Evolutionary conservation across 2,329 filamentous ascomycete species (phyloP).

Genomic region (Trichoderma endophyticum): DNA sequence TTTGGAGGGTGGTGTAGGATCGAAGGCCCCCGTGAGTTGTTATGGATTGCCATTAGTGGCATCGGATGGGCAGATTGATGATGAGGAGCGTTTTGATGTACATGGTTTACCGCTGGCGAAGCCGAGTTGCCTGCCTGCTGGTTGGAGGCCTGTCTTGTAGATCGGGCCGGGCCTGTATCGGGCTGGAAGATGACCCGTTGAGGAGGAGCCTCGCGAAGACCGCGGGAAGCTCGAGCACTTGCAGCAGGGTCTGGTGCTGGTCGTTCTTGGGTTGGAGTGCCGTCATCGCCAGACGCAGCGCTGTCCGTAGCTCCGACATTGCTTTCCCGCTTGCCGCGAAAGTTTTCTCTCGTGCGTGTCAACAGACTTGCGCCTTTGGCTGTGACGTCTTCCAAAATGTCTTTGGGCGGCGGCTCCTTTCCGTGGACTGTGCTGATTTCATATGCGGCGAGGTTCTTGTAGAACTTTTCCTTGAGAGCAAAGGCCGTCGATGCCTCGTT

Average conservation of each 20-base stretch:
- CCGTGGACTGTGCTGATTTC: conserved; percentile 77
- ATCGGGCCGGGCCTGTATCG: conserved; percentile 64
- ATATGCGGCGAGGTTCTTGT: conserved; percentile 83
- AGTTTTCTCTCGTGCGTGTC: conserved; percentile 76
- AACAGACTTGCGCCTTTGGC: conserved; percentile 81
- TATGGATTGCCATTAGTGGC: conserved; percentile 31
- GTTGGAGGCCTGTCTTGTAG: conserved; percentile 55
- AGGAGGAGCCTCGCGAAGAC: conserved; percentile 76
- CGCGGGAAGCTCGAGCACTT: conserved; percentile 57
- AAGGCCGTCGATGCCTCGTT: conserved; percentile 84
- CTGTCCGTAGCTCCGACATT: conserved; percentile 54
- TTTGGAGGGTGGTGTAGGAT: conserved; percentile 52
- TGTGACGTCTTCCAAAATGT: conserved; percentile 83
- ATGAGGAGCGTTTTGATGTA: conserved; percentile 26
- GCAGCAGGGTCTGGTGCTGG: conserved; percentile 51
- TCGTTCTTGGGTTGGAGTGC: conserved; percentile 55
- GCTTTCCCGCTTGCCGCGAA: conserved; percentile 47
- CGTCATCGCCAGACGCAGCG: conserved; percentile 58
- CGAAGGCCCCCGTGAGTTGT: conserved; percentile 42
- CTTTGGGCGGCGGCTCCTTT: conserved; percentile 79
- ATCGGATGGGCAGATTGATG: conserved; percentile 35
- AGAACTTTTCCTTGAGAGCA: conserved; percentile 81
- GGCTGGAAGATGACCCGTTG: conserved; percentile 83
- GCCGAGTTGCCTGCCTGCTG: conserved; percentile 36
- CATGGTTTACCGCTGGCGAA: conserved; percentile 28